Base-by-base conservation (phyloP, 306 rosid species). In the Pueraria montana region DNA sequence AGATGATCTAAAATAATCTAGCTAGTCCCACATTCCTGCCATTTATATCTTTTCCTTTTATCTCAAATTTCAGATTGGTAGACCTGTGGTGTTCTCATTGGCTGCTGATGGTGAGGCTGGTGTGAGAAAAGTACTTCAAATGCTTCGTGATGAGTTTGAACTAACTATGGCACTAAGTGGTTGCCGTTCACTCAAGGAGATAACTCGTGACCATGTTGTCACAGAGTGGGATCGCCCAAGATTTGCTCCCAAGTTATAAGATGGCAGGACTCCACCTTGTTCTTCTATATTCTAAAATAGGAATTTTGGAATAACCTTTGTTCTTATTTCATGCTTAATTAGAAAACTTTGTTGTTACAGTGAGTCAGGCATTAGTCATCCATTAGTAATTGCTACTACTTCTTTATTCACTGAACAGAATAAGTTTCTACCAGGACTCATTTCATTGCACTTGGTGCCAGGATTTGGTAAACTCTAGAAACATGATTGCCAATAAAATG, bases 61-160 rank as follows among this genome's bases (percentile, higher is more conserved):
- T 55, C 59, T 78, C 8, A 53, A 70, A 64, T 83, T 49, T 82
- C 86, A 96, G 99, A 92, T 96, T 68, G 99, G 99, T 83, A 83
- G 98, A 45, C 99, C 98, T n/a, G 99, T 94, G 84, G 36, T 96
- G 65, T 96, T 90, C 83, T 88, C 99, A 21, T 83, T 94, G 88
- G 99, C 97, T 68, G 96, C 91, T 49, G 96, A 91, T 55, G 99
- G 99, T 0, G 97, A 96, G 89, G 90, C 92, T 65, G 99, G 99
- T 68, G 96, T 96, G 50, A 89, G 92, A 82, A 96, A 96, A 84
- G 97, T 86, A 5, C 97, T 96, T 55, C 79, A 92, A 84, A 94
- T 94, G 90, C 86, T 96, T 7, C 97, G 85, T 0, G 93, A 94
- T 3, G 99, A 94, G 87, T 92, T 94, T 72, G 96, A 96, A 83